A percentile compares a stretch with the other conserved stretches of the same genome.
Conservation (phyloP, 306 rosid genomes). For the Phaseolus lunatus region DNA sequence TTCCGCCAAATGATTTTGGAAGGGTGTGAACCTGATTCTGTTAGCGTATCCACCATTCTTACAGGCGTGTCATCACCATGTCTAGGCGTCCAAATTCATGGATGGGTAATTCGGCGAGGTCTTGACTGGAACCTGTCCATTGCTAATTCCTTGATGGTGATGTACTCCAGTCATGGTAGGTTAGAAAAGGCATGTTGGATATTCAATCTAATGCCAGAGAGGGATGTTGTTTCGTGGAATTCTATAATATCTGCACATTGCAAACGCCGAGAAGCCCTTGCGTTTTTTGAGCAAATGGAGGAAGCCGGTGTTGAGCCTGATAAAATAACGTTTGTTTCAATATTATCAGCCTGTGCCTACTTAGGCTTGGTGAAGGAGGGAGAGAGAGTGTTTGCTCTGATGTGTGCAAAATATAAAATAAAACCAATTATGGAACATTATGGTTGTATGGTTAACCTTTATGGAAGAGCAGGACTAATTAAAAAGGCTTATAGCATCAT, state of each 20-base stretch:
- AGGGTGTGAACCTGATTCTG: slow-evolving; percentile 66
- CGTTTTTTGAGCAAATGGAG: slow-evolving; percentile 76
- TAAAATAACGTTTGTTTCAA: slow-evolving; percentile 74
- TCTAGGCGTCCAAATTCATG: slow-evolving; percentile 72
- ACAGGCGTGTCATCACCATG: slow-evolving; percentile 48
- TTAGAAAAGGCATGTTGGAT: slow-evolving; percentile 60
- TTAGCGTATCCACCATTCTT: slow-evolving; percentile 68
- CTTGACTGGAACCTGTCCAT: slow-evolving; percentile 72
- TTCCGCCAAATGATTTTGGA: slow-evolving; percentile 66
- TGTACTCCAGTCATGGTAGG: slow-evolving; percentile 69
- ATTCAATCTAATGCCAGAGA: slow-evolving; percentile 76
- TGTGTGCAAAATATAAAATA: slow-evolving; percentile 75
- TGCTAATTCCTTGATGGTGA: slow-evolving; percentile 70
- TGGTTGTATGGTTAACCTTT: slow-evolving; percentile 90
- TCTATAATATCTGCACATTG: slow-evolving; percentile 81
- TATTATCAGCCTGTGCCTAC: slow-evolving; percentile 77
- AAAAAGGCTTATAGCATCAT: slow-evolving; percentile 71
- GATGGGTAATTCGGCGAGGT: slow-evolving; percentile 71
- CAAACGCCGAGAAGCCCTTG: slow-evolving; percentile 57
- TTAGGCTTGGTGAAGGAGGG: slow-evolving; percentile 74
- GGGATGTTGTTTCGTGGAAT: slow-evolving; percentile 86
- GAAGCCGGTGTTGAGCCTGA: slow-evolving; percentile 62
- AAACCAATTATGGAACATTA: slow-evolving; percentile 82
- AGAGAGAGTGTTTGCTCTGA: slow-evolving; percentile 61
- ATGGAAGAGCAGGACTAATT: slow-evolving; percentile 82